Evolutionary conservation across 176 grass and related monocot species (phyloP).

Genomic region (Carex myosuroides): DNA sequence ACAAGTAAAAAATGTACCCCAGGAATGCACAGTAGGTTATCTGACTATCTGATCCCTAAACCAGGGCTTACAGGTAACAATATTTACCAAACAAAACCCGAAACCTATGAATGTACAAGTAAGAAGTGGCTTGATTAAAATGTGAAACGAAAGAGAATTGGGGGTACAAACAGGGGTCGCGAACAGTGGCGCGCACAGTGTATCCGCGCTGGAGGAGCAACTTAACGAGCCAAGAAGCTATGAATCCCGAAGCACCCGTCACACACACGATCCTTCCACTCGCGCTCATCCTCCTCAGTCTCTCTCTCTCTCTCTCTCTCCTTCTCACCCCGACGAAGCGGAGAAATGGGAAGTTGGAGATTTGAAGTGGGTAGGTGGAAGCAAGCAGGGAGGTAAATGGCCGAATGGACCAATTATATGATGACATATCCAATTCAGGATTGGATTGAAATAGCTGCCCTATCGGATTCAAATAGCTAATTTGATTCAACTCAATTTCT

Average conservation of each 20-base stretch:
- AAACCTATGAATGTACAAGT: not conserved
- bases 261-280: slow-evolving; percentile 31
- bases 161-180: slow-evolving; percentile 39
- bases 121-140: not conserved
- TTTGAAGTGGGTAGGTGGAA: no score
- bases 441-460: no score
- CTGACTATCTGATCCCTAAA: not conserved
- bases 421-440: no score
- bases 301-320: not conserved
- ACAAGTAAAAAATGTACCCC: not conserved
- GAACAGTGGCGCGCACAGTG: slow-evolving; percentile 43
- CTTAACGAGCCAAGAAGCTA: slow-evolving; percentile 52
- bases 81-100: not conserved
- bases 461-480: no score
- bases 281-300: not conserved
- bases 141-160: not conserved
- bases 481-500: no score
- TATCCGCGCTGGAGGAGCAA: slow-evolving; percentile 49
- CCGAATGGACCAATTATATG: no score
- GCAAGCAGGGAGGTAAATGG: no score
- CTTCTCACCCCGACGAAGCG: not conserved
- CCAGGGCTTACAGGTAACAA: not conserved
- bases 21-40: not conserved
- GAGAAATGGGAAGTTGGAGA: not conserved
- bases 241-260: slow-evolving; percentile 45